Evolutionary conservation across 202 grass and related monocot genomes (phyloP).

Genomic region (Eragrostis tef): DNA sequence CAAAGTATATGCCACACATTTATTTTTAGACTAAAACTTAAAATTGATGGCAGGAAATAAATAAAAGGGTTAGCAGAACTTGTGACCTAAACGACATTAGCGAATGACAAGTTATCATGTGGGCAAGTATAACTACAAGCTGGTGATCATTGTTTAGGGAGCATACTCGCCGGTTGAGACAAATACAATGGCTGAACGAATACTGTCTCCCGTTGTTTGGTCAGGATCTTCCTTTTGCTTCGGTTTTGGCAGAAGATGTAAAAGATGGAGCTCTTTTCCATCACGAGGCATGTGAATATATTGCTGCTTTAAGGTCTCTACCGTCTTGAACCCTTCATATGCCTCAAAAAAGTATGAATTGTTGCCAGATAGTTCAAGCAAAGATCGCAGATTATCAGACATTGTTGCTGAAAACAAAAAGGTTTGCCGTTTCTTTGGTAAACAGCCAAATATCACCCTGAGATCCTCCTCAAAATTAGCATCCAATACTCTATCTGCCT

Average conservation of each 20-base stretch:
- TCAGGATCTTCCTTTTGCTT: slow-evolving; percentile 42
- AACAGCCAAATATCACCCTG: slow-evolving; percentile 69
- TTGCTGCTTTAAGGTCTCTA: slow-evolving; percentile 78
- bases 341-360: slow-evolving; percentile 86
- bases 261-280: slow-evolving; percentile 80
- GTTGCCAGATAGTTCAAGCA: slow-evolving; percentile 82
- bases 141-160: slow-evolving; percentile 6
- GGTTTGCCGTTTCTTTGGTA: slow-evolving; percentile 83
- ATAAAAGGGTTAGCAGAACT: background rate
- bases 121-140: slow-evolving; percentile 61
- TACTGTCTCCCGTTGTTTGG: slow-evolving; percentile 19
- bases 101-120: background rate
- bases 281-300: slow-evolving; percentile 69
- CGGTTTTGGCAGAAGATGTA: slow-evolving; percentile 77
- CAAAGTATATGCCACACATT: too few species aligned
- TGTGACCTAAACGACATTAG: slow-evolving; percentile 11
- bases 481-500: slow-evolving; percentile 93
- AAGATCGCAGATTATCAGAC: slow-evolving; percentile 73
- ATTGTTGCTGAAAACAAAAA: slow-evolving; percentile 97
- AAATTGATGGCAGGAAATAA: background rate
- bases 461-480: slow-evolving; percentile 90
- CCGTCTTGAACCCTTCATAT: slow-evolving; percentile 88
- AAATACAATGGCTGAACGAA: slow-evolving; percentile 80
- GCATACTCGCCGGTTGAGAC: slow-evolving; percentile 83
- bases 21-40: background rate